Evolutionary conservation across 2,329 filamentous ascomycete genomes (phyloP).

Genomic region (Nigrospora osmanthi): DNA sequence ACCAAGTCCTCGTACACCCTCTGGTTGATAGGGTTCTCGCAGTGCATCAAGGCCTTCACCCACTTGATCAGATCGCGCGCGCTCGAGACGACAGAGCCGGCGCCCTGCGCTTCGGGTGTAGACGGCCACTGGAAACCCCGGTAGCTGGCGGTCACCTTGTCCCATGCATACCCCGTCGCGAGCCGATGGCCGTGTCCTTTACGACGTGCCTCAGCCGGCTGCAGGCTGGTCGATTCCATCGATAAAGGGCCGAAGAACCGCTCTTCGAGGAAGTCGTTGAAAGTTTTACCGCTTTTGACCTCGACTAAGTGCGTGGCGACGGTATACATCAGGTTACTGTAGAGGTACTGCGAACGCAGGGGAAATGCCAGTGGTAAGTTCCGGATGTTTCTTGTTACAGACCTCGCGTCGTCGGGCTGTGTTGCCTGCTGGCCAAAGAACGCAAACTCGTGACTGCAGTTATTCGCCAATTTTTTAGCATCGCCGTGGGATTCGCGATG

Average conservation of each 20-base stretch:
- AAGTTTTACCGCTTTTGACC: slow-evolving; percentile 8
- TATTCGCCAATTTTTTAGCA: neutral
- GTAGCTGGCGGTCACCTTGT: slow-evolving; percentile 4
- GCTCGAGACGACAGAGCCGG: slow-evolving; percentile 15
- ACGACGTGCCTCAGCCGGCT: slow-evolving; percentile 5
- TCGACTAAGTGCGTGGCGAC: slow-evolving; percentile 14
- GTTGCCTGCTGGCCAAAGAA: slow-evolving; percentile 6
- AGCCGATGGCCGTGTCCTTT: slow-evolving; percentile 11
- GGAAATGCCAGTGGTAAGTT: slow-evolving; percentile 10
- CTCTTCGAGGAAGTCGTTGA: slow-evolving; percentile 12
- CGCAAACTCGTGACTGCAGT: slow-evolving; percentile 10
- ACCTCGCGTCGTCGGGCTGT: slow-evolving; percentile 9
- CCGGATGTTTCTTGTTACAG: slow-evolving; percentile 13
- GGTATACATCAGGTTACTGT: slow-evolving; percentile 16
- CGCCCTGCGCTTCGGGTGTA: slow-evolving; percentile 11
- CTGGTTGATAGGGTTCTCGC: slow-evolving; percentile 12
- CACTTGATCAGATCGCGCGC: slow-evolving; percentile 15
- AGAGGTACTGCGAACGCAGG: slow-evolving; percentile 9
- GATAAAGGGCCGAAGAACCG: slow-evolving; percentile 12
- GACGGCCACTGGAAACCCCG: slow-evolving; percentile 3
- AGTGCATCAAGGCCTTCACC: slow-evolving; percentile 10
- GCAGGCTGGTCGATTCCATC: slow-evolving; percentile 13
- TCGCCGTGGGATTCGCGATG: too few species aligned
- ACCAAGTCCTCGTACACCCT: slow-evolving; percentile 12
- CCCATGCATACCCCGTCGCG: slow-evolving; percentile 9